Conservation (phyloP, 768 basidiomycete species). For the Floccularia luteovirens region DNA sequence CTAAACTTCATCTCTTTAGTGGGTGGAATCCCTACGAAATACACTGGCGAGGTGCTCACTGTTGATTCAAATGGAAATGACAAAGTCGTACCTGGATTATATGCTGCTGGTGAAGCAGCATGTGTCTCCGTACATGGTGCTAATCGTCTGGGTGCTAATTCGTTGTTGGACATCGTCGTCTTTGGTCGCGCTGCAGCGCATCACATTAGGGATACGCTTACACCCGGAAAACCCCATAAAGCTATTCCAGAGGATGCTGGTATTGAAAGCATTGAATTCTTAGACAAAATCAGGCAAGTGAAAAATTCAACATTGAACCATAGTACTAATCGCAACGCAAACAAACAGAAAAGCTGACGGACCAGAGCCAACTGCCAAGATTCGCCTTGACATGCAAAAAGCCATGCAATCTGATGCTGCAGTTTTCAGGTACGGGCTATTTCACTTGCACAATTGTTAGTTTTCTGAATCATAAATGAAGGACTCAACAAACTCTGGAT, state of each 20-base stretch:
- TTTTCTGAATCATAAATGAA: constrained; percentile 15
- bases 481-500: constrained; percentile 84
- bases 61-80: constrained; percentile 86
- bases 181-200: constrained; percentile 99
- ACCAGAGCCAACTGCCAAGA: constrained; percentile 78
- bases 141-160: constrained; percentile 99
- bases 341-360: constrained; percentile 63
- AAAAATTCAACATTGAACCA: background rate
- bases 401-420: constrained; percentile 98
- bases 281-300: constrained; percentile 74
- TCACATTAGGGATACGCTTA: constrained; percentile 88
- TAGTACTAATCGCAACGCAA: constrained; percentile 2
- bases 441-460: background rate
- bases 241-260: constrained; percentile 83
- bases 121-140: constrained; percentile 99
- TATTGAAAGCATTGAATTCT: constrained; percentile 71
- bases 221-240: constrained; percentile 89
- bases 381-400: constrained; percentile 96
- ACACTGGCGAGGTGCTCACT: constrained; percentile 95
- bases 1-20: constrained; percentile 41
- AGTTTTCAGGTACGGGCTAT: constrained; percentile 69
- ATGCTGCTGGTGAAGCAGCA: constrained; percentile 98
- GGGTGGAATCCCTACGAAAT: constrained; percentile 99
- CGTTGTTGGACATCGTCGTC: constrained; percentile 96
- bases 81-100: constrained; percentile 90